Conservation (phyloP, 2,329 filamentous ascomycete genomes). For the Trichoderma sp. region DNA sequence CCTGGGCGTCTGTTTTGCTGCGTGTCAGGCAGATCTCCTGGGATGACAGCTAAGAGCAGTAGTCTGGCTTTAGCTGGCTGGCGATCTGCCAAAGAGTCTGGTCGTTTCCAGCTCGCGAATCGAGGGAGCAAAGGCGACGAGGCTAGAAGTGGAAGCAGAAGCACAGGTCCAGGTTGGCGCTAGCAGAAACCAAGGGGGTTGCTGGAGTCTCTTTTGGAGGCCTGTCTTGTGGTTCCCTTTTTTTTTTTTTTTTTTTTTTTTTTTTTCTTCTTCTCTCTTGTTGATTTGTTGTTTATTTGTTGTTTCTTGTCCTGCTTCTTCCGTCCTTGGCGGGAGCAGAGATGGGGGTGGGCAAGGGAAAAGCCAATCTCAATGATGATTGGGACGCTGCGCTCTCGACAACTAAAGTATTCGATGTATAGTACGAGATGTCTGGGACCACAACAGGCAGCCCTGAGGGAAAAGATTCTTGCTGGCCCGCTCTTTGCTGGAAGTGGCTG, state of each 20-base stretch:
- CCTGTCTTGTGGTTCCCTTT: no score
- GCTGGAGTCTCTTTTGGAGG: no score
- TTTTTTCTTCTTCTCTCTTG: neutral
- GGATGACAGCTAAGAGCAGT: neutral
- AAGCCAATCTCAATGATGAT: neutral
- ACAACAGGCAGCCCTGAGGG: neutral
- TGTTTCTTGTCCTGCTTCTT: neutral
- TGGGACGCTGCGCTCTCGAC: neutral
- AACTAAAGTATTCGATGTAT: neutral
- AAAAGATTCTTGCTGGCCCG: conserved; percentile 12
- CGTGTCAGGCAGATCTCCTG: conserved; percentile 14
- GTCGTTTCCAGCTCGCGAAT: conserved; percentile 11
- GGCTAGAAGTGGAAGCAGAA: conserved; percentile 3
- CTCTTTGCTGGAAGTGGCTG: neutral
- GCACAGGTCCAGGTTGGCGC: neutral
- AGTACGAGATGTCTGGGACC: neutral
- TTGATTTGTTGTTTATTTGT: neutral
- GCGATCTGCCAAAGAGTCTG: neutral
- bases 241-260: neutral
- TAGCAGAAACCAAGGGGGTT: neutral
- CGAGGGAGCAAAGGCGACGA: neutral
- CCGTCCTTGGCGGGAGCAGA: neutral
- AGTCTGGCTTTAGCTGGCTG: neutral
- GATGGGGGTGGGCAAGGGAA: neutral
- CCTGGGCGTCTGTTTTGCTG: neutral